phyloP scores from a whole-genome alignment of 345 rosid species.

The Populus alba region DNA sequence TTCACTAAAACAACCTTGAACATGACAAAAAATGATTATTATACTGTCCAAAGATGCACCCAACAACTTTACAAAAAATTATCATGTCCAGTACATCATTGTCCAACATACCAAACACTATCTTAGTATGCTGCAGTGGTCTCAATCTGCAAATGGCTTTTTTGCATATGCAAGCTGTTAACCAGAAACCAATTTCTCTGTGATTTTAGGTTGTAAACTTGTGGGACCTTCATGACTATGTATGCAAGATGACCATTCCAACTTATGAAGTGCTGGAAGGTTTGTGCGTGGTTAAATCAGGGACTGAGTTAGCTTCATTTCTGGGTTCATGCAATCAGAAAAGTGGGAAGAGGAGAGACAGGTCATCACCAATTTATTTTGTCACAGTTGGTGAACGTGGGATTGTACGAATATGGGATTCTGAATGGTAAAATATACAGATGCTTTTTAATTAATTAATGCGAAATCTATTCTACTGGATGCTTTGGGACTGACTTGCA shows the following conservation, averaged over 20 bases:
- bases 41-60: too few species aligned
- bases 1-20: too few species aligned
- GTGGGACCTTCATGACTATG: slow-evolving; percentile 84
- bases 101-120: too few species aligned
- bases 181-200: slow-evolving; percentile 2
- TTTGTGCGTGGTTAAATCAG: slow-evolving; percentile 52
- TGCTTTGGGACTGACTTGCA: background rate
- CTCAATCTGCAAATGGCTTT: background rate
- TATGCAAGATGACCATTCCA: slow-evolving; percentile 72
- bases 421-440: slow-evolving; percentile 59
- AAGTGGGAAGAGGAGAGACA: slow-evolving; percentile 38
- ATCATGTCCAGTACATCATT: too few species aligned
- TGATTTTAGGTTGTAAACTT: slow-evolving; percentile 76
- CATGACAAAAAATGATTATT: too few species aligned
- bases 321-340: slow-evolving; percentile 40
- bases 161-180: slow-evolving; percentile 5
- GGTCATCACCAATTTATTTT: slow-evolving; percentile 48
- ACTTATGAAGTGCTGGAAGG: slow-evolving; percentile 82
- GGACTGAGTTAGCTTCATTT: slow-evolving; percentile 48
- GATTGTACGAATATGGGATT: slow-evolving; percentile 72
- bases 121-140: background rate
- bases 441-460: background rate
- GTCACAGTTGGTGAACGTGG: slow-evolving; percentile 89
- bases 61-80: too few species aligned
- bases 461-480: background rate